These are phyloP conservation scores for Aureobasidium sp. DNA, from an alignment of 2,329 filamentous ascomycete genomes.

Conservation along the genomic window DNA sequence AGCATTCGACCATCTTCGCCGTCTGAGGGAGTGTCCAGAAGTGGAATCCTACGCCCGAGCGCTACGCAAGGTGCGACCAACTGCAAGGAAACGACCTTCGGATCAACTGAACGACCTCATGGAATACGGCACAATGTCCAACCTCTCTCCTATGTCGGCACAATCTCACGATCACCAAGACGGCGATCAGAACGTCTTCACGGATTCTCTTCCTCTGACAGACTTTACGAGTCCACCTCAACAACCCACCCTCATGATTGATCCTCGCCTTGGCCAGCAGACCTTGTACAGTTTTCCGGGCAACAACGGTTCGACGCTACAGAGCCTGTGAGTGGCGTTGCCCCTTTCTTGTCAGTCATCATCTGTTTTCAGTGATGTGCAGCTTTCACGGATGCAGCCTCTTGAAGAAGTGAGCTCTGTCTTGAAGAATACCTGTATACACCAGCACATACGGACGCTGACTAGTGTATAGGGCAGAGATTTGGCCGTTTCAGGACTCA, in stretches of 20 bases:
- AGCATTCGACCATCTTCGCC: conserved; percentile 1
- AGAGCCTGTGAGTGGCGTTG: conserved; percentile 4
- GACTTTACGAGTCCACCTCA: neutral
- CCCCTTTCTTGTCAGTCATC: neutral
- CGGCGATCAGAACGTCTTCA: neutral
- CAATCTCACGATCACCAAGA: neutral
- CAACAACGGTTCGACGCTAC: neutral
- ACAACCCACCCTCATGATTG: neutral
- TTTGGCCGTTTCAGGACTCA: neutral
- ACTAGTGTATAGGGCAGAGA: neutral
- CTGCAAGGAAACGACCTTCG: neutral
- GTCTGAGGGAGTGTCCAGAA: neutral
- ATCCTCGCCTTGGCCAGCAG: conserved; percentile 1
- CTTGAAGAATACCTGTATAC: neutral
- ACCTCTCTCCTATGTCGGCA: neutral
- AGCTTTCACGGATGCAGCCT: neutral
- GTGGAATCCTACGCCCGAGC: neutral
- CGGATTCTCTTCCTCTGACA: neutral
- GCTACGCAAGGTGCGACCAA: neutral
- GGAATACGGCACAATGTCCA: neutral
- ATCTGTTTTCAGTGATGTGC: neutral
- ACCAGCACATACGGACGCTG: neutral
- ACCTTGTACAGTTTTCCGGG: neutral
- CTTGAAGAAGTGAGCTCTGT: neutral
- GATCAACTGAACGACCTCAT: neutral